Evolutionary conservation across 108 stramenopile species (phyloP).

Genomic region (Cyclotella distinguenda): DNA sequence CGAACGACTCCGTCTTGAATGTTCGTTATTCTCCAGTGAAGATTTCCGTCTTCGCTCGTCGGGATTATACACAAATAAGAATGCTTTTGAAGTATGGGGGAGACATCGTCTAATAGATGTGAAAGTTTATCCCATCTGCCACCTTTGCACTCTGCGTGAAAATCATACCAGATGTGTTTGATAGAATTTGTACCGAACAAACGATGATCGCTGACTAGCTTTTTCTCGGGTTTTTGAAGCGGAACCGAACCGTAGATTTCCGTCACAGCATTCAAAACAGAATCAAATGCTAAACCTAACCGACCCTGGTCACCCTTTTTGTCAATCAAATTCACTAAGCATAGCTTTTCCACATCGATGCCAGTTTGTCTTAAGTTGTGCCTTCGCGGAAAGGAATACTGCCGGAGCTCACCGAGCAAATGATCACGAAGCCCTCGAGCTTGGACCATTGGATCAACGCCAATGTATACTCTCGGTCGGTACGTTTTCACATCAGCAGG

Average conservation of each 20-base stretch:
- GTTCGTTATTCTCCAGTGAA: conserved; percentile 44
- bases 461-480: conserved; percentile 84
- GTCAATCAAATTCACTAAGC: conserved; percentile 91
- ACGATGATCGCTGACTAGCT: not conserved
- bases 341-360: conserved; percentile 26
- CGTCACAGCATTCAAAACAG: conserved; percentile 68
- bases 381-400: conserved; percentile 37
- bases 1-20: conserved; percentile 87
- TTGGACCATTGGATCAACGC: conserved; percentile 72
- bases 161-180: conserved; percentile 94
- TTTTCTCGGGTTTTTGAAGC: not conserved
- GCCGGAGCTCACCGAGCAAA: conserved; percentile 59
- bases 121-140: conserved; percentile 85
- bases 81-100: conserved; percentile 60
- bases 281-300: conserved; percentile 80
- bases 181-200: conserved; percentile 34
- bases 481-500: conserved; percentile 89
- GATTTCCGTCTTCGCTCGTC: not conserved
- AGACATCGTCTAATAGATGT: conserved; percentile 70
- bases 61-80: conserved; percentile 65
- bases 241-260: conserved; percentile 34
- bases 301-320: conserved; percentile 91
- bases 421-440: conserved; percentile 76
- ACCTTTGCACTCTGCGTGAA: conserved; percentile 93
- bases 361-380: not conserved